These are phyloP conservation scores for Ustilago nuda DNA, from an alignment of 1,284 basidiomycete species.

Conservation along the genomic window DNA sequence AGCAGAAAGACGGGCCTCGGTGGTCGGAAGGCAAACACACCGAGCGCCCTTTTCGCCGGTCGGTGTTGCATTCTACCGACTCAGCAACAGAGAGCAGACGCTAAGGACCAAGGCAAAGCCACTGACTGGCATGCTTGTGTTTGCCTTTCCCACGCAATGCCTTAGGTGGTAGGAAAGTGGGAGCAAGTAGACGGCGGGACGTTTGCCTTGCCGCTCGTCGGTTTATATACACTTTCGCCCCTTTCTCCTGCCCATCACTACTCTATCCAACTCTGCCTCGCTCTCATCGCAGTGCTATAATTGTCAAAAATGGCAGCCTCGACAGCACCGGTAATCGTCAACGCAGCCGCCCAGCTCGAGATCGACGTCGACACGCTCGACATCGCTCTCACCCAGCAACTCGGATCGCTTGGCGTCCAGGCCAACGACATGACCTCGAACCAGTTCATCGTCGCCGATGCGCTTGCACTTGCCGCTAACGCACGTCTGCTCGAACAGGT, in stretches of 20 bases:
- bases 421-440: conserved; percentile 49
- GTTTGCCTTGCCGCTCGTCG: not conserved
- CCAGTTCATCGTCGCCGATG: conserved; percentile 46
- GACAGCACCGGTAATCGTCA: conserved; percentile 35
- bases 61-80: not conserved
- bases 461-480: conserved; percentile 20
- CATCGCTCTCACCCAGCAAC: conserved; percentile 33
- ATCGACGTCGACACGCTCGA: conserved; percentile 46
- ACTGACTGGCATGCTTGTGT: not conserved
- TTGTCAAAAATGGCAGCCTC: conserved; percentile 25
- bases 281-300: not conserved
- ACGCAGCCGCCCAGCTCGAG: conserved; percentile 37
- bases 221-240: not conserved
- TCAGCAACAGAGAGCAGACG: too few relatives aligned
- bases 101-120: not conserved
- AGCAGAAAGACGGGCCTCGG: not conserved
- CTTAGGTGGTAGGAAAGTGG: not conserved
- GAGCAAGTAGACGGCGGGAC: not conserved
- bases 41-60: not conserved
- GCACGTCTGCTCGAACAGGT: conserved; percentile 23
- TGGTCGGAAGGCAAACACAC: conserved; percentile 2
- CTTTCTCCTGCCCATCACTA: not conserved
- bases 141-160: not conserved
- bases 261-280: not conserved
- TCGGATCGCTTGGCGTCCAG: conserved; percentile 32